Evolutionary conservation across 2,329 filamentous ascomycete genomes (phyloP), one percentile per base, ranked within the genome.

Genomic region (Monosporascus sp.): DNA sequence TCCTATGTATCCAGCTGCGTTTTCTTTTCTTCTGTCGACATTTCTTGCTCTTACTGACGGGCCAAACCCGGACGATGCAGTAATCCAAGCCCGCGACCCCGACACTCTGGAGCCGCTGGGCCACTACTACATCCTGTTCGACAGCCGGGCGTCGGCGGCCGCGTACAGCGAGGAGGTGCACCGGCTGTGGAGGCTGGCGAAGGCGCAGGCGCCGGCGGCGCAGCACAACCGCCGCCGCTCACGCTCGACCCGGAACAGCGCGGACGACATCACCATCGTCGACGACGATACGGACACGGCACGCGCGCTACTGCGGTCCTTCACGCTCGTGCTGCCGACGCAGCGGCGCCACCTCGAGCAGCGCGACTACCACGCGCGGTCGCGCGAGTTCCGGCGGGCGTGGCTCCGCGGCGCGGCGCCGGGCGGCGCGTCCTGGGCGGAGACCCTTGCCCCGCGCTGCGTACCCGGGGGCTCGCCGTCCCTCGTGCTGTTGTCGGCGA

Each of bases 91-190:
- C 46, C 84, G 86, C 56, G 77, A 89, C 63, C 76, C 80, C 4
- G 67, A 75, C 52, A 89, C 85, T 9, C 77, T 89, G 49, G 80
- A 82, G 53, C 80, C 84, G 4, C 69, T 80, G 1, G 84, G 82
- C 54, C 78, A 78, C 61, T 92, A 91, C 72, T 85, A 81, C 69
- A 72, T 93, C 52, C 75, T 89, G 52, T 93, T 92, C 74, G 74
- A 79, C 56, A 79, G 74, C 22, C 64, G 72, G 19, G 71, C 74
- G n/a, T 80, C 84, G 14, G 87, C 88, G 0, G 66, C 73, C 7
- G 75, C 80, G 41, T 92, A 89, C 68, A 77, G 80, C 51, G 72
- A 76, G 24, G 79, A 84, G 55, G 76, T 78, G 0, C 63, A 68
- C 8, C 72, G 78, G 6, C 70, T 87, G 17, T 79, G 82, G 66